Base-by-base conservation (phyloP, 2,329 filamentous ascomycete species). In the Simplicillium sp. region DNA sequence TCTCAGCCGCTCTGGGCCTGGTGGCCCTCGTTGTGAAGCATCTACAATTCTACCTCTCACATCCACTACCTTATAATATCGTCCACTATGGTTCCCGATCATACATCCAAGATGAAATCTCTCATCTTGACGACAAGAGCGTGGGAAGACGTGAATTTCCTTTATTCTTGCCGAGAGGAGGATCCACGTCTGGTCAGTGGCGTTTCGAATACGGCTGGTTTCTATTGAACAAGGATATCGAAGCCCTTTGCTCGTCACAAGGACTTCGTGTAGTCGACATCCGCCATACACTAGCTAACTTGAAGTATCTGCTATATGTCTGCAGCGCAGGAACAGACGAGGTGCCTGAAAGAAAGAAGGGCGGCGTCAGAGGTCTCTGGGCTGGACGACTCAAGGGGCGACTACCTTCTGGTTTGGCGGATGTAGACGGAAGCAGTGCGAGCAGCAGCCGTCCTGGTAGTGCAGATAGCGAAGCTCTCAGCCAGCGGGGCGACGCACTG, bases 181-280 rank as follows among this genome's bases (percentile, higher is more conserved):
- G 74, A 61, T 84, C 65, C n/a, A 73, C 54, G 0, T 74, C 77
- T 3, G 78, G 87, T 0, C 79, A 88, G 36, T 97, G 90, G 65
- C 81, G 90, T 3, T 97, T 97, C 60, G 90, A 97, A 53, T 98
- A 97, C 58, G 92, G 73, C 11, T 92, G 95, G 56, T 98, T 97
- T 53, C 67, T 97, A n/a, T 73, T 98, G 12, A 97, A 97, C 66
- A 96, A 97, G 62, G 71, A 97, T 55, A 89, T 98, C 42, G 89
- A 97, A 51, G 63, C 70, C 0, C 65, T 82, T 3, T 81, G 77
- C 44, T 64, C 68, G 3, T 68, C 71, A 1, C 80, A 88, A 48
- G 83, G 83, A 0, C 67, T 96, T 11, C 80, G 82, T 36, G 81
- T 94, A 1, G 74, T 96, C 47, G 92, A 98, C 54, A 87, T 96